Percentiles rank a stretch among this genome's conserved stretches.
Evolutionary conservation across 169 alveolate species (phyloP).

Genomic region (Cryptosporidium andersoni): DNA sequence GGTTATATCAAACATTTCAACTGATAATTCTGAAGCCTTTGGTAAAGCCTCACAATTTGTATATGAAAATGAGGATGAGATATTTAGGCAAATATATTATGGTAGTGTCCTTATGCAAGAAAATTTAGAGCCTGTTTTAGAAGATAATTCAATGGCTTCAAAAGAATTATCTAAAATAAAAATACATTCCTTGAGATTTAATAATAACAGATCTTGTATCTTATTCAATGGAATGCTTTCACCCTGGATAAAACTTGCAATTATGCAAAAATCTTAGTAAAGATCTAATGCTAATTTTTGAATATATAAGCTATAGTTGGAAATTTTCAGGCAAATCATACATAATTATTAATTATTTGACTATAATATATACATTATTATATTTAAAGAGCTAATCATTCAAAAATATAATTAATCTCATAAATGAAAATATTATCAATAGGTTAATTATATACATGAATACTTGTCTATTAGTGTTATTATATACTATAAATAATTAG

Average conservation of each 20-base stretch:
- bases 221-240: slow-evolving; percentile 33
- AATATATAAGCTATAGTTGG: no score
- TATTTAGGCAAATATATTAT: slow-evolving; percentile 35
- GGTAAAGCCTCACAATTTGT: slow-evolving; percentile 11
- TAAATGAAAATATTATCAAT: no score
- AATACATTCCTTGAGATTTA: not conserved
- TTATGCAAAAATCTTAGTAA: not conserved
- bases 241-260: slow-evolving; percentile 48
- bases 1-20: not conserved
- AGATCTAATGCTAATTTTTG: no score
- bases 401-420: not conserved
- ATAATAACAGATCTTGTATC: slow-evolving; percentile 10
- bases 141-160: not conserved
- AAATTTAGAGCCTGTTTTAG: not conserved
- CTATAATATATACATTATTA: no score
- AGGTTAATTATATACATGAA: no score
- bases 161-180: not conserved
- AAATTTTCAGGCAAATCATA: no score
- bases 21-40: not conserved
- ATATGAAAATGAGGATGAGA: slow-evolving; percentile 32
- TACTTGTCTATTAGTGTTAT: no score
- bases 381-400: not conserved
- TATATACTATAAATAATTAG: no score
- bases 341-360: no score
- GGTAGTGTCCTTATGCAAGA: not conserved